Conservation (phyloP, 345 rosid species). For the Moringa oleifera region DNA sequence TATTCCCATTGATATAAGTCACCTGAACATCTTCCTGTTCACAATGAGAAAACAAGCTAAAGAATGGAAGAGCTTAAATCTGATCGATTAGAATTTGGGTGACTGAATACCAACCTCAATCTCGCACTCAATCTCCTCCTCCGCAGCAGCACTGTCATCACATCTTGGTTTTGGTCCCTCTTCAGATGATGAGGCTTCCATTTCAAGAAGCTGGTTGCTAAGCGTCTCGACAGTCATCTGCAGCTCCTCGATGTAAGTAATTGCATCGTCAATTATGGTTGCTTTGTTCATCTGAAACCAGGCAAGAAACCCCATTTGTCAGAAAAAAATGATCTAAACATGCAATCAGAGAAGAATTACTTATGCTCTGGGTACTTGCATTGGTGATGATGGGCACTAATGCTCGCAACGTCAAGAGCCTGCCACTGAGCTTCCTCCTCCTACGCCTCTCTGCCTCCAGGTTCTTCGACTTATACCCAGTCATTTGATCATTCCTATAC, state of each 20-base stretch:
- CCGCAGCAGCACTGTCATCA: slow-evolving; percentile 24
- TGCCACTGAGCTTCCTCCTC: slow-evolving; percentile 65
- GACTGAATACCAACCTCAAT: slow-evolving; percentile 40
- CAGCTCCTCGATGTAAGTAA: slow-evolving; percentile 65
- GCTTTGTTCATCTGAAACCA: slow-evolving; percentile 69
- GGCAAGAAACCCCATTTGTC: not conserved
- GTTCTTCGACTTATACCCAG: slow-evolving; percentile 56
- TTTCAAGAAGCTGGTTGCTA: slow-evolving; percentile 46
- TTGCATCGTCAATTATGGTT: slow-evolving; percentile 75
- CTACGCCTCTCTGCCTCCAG: slow-evolving; percentile 77
- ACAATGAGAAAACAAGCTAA: not conserved
- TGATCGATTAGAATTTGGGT: not conserved
- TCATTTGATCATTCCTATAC: slow-evolving; percentile 21
- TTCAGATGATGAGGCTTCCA: slow-evolving; percentile 36
- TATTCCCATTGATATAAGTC: slow-evolving; percentile 39
- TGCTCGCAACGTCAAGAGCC: slow-evolving; percentile 71
- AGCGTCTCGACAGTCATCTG: slow-evolving; percentile 41
- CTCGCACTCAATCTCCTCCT: slow-evolving; percentile 37
- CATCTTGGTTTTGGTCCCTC: slow-evolving; percentile 17
- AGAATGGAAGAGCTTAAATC: not conserved
- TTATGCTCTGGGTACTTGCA: slow-evolving; percentile 21
- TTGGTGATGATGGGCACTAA: slow-evolving; percentile 83
- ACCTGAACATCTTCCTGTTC: slow-evolving; percentile 61
- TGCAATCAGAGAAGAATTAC: not conserved
- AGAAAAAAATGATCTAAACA: not conserved